These are phyloP conservation scores for Cardamine chenopodiifolia DNA, from an alignment of 345 rosid genomes.

Conservation along the genomic window DNA sequence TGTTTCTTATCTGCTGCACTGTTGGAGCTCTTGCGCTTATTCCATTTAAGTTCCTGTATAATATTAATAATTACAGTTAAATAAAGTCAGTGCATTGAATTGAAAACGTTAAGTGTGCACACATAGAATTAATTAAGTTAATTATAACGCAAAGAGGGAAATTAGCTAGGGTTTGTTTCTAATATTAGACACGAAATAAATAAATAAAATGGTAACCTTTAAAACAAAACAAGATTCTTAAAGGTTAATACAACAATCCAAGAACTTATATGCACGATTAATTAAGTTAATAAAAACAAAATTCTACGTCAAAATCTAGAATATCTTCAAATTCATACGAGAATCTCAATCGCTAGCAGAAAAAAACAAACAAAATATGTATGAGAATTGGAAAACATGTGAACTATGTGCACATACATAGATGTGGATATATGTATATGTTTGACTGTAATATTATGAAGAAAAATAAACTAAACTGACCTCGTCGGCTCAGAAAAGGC, in stretches of 20 bases:
- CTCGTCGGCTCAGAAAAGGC: conserved; percentile 26
- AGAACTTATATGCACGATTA: neutral
- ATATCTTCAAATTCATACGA: conserved; percentile 13
- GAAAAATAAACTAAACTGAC: conserved; percentile 7
- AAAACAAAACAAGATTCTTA: neutral
- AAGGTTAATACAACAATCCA: neutral
- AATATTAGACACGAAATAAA: neutral
- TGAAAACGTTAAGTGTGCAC: conserved; percentile 13
- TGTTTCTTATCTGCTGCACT: conserved; percentile 18
- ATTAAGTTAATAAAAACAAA: neutral
- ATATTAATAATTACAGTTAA: conserved; percentile 2
- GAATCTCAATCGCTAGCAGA: conserved; percentile 4
- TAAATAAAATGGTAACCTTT: neutral
- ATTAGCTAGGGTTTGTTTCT: conserved; percentile 4
- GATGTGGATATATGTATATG: neutral
- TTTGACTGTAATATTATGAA: conserved; percentile 12
- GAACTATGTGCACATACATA: neutral
- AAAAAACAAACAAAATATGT: conserved; percentile 15
- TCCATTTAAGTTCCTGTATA: conserved; percentile 21
- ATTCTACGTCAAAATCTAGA: neutral
- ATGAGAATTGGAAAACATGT: conserved; percentile 28
- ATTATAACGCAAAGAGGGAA: conserved; percentile 11
- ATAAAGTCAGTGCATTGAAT: conserved; percentile 16
- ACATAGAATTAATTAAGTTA: neutral
- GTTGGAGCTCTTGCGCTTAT: conserved; percentile 30